Base-by-base conservation (phyloP, 73 alveolate genomes). In the Effrenium voratum region DNA sequence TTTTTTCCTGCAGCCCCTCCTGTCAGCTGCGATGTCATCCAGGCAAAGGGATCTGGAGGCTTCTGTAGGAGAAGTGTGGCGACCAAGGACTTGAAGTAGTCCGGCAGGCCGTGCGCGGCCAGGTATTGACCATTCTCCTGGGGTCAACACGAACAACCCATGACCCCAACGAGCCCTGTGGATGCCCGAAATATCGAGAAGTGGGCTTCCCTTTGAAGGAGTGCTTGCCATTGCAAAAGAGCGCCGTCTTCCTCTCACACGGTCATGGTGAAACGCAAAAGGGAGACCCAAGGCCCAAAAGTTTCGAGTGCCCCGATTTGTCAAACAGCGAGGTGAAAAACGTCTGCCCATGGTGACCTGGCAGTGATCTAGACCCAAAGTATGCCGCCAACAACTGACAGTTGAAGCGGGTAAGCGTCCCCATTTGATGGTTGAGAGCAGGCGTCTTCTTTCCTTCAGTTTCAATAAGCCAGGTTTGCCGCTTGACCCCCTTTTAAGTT, bases 21-120 rank as follows among this genome's bases (percentile, higher is more conserved):
- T 28, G 44, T 68, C 91, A 80, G 4, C 34, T 80, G 91, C 32
- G 44, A 66, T 15, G 70, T 66, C 91, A 80, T 80, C 91, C 91
- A 80, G 45, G 16, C 16, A n/a, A 80, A 80, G 4, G 91, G 91
- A 80, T 80, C 68, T 55, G 45, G 2, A 46, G 91, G 91, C 47
- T 80, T 80, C 45, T 80, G 70, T 32, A 80, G n/a, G 44, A 80
- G 46, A 41, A 80, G 43, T 16, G 70, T 22, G n/a, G 91, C 46
- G 70, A 80, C 91, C 28, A 80, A 68, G 0, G 32, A 66, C 30
- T 44, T 80, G 70, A 80, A 80, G n/a, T 80, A 80, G 32, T 80
- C 91, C 44, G 91, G 16, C 15, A 80, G 44, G 45, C 24, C 44
- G 13, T 80, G 91, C 32, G 44, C 46, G 66, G 91, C 68, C 46